Evolutionary conservation across 306 rosid species (phyloP).

Genomic region (Datisca glomerata): DNA sequence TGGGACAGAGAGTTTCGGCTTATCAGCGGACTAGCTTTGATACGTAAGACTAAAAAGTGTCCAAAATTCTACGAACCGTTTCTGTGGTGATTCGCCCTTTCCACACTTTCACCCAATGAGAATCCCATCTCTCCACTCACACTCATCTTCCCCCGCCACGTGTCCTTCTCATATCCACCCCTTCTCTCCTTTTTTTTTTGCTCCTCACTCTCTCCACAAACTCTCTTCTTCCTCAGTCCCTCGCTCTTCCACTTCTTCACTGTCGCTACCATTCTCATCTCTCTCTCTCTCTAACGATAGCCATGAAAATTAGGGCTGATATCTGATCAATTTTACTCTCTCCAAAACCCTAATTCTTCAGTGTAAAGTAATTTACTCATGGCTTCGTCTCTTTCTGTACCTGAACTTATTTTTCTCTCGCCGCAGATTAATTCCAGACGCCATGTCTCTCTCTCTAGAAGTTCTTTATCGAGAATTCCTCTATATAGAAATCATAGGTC

Average conservation of each 20-base stretch:
- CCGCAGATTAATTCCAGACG: conserved; percentile 34
- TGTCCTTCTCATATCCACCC: conserved; percentile 49
- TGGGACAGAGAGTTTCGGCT: too few relatives aligned
- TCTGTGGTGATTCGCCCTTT: too few relatives aligned
- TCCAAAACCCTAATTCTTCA: too few relatives aligned
- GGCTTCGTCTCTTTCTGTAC: conserved; percentile 44
- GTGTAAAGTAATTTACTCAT: conserved; percentile 11
- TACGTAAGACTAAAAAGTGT: background rate
- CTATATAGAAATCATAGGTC: conserved; percentile 10
- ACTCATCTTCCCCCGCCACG: conserved; percentile 55
- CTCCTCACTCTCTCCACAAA: conserved; percentile 4
- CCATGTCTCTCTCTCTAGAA: conserved; percentile 20
- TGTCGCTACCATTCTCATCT: background rate
- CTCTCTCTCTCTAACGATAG: conserved; percentile 2
- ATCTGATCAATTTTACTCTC: conserved; percentile 10
- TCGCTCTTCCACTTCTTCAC: conserved; percentile 11
- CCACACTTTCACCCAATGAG: conserved; percentile 38
- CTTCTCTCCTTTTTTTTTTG: conserved; percentile 1
- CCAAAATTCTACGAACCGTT: too few relatives aligned
- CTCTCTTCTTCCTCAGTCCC: background rate
- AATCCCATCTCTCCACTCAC: conserved; percentile 6
- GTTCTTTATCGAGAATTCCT: conserved; percentile 13
- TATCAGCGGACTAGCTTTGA: background rate
- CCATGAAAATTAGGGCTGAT: conserved; percentile 34
- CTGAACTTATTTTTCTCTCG: conserved; percentile 48